A percentile compares a stretch with the other conserved stretches of the same genome.
Evolutionary conservation across 225 moss, liverwort and hornwort species (phyloP).

Genomic region (Marchantia paleacea): DNA sequence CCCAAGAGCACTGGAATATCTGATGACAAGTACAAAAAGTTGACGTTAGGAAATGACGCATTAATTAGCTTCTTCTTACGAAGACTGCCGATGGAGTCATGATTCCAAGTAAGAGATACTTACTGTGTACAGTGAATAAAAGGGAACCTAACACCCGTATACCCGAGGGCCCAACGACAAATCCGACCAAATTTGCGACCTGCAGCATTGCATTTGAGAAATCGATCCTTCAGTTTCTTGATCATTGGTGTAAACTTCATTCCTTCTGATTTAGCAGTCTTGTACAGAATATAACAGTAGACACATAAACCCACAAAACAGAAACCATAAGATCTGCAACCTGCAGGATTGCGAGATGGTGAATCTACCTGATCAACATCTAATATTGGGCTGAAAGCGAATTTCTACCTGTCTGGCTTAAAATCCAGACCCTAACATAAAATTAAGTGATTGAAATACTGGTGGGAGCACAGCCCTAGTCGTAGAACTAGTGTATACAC

Average conservation of each 20-base stretch:
- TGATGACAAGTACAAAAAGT: slow-evolving; percentile 31
- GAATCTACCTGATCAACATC: not conserved
- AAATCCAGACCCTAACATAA: too few relatives aligned
- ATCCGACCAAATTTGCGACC: slow-evolving; percentile 80
- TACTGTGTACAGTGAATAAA: slow-evolving; percentile 57
- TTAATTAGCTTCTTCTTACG: not conserved
- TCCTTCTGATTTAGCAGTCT: not conserved
- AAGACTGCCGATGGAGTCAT: not conserved
- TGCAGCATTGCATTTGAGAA: slow-evolving; percentile 25
- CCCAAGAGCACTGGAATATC: slow-evolving; percentile 73
- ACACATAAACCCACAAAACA: not conserved
- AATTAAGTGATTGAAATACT: too few relatives aligned
- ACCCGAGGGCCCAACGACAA: slow-evolving; percentile 77
- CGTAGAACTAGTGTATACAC: too few relatives aligned
- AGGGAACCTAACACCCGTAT: slow-evolving; percentile 58
- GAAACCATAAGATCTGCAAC: not conserved
- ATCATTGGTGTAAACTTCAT: not conserved
- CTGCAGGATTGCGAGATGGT: not conserved
- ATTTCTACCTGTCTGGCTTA: too few relatives aligned
- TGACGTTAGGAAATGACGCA: not conserved
- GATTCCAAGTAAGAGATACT: not conserved
- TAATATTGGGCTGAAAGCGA: too few relatives aligned
- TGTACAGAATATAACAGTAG: not conserved
- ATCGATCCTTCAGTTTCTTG: not conserved
- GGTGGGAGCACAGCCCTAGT: too few relatives aligned